phyloP scores from a whole-genome alignment of 163 green algal genomes.

The Picocystis sp. region DNA sequence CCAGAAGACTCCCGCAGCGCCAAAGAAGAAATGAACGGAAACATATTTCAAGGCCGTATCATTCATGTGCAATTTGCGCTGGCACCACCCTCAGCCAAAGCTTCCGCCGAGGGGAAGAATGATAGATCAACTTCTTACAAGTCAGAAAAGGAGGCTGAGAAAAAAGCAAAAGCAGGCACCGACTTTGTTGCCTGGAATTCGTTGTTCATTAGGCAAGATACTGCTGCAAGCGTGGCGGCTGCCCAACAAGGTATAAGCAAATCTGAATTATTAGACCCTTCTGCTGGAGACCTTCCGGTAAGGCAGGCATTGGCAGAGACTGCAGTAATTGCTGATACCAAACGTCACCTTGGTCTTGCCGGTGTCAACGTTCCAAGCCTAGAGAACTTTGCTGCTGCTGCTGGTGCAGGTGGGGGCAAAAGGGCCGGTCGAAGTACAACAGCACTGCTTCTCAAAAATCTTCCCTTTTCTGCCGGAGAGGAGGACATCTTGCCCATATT shows the following conservation, averaged over 20 bases:
- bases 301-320: conserved; percentile 85
- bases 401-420: conserved; percentile 24
- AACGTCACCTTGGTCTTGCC: conserved; percentile 49
- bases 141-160: conserved; percentile 32
- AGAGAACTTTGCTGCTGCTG: conserved; percentile 50
- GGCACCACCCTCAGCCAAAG: conserved; percentile 54
- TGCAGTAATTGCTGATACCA: conserved; percentile 80
- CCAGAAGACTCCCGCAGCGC: conserved; percentile 1
- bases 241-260: conserved; percentile 70
- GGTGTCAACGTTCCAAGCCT: conserved; percentile 58
- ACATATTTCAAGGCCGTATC: conserved; percentile 2
- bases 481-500: conserved; percentile 55
- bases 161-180: conserved; percentile 27
- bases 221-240: conserved; percentile 49
- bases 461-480: conserved; percentile 55
- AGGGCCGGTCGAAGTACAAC: conserved; percentile 11
- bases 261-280: conserved; percentile 38
- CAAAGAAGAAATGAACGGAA: conserved; percentile 1
- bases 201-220: conserved; percentile 89
- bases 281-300: conserved; percentile 61
- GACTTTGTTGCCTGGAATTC: conserved; percentile 77
- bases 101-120: conserved; percentile 10
- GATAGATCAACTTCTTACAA: conserved; percentile 34
- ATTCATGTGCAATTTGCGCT: conserved; percentile 29
- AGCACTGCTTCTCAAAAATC: conserved; percentile 86